Percentiles rank a stretch among this genome's conserved stretches.
These are phyloP conservation scores for Moricandia moricandioides DNA, from an alignment of 345 rosid genomes.

Conservation along the genomic window DNA sequence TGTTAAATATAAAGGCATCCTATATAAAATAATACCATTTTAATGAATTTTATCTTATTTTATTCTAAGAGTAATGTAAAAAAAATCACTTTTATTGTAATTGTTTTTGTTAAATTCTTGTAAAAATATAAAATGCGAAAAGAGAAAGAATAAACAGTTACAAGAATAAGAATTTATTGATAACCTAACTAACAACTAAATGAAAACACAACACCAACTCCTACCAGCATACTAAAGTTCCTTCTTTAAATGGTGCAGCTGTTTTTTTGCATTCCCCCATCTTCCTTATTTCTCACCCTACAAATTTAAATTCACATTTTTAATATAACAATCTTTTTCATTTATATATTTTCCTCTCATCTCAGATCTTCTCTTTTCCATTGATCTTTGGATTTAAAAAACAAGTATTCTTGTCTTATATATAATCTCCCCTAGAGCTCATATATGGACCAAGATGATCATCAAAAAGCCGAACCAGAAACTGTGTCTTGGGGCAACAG, in stretches of 20 bases:
- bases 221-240: slow-evolving; percentile 39
- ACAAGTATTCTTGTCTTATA: not conserved
- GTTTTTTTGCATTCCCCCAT: slow-evolving; percentile 25
- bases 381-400: not conserved
- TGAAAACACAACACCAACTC: slow-evolving; percentile 35
- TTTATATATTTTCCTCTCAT: slow-evolving; percentile 12
- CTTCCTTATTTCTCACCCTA: not conserved
- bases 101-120: no score
- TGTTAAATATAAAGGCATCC: not conserved
- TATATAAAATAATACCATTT: not conserved
- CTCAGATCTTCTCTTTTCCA: slow-evolving; percentile 18
- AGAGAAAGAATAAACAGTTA: not conserved
- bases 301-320: slow-evolving; percentile 14
- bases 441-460: slow-evolving; percentile 27
- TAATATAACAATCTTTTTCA: not conserved
- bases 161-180: slow-evolving; percentile 36
- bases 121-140: not conserved
- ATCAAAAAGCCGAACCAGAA: not conserved
- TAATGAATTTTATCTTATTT: not conserved
- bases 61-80: slow-evolving; percentile 6
- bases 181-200: slow-evolving; percentile 47
- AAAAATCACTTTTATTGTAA: not conserved
- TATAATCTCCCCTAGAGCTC: not conserved
- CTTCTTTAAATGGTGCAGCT: slow-evolving; percentile 37
- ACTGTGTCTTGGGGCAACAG: slow-evolving; percentile 2